A percentile compares a stretch with the other conserved stretches of the same genome.
These are phyloP conservation scores for Leccinum laetum DNA, from an alignment of 1,284 basidiomycete species.

Conservation along the genomic window DNA sequence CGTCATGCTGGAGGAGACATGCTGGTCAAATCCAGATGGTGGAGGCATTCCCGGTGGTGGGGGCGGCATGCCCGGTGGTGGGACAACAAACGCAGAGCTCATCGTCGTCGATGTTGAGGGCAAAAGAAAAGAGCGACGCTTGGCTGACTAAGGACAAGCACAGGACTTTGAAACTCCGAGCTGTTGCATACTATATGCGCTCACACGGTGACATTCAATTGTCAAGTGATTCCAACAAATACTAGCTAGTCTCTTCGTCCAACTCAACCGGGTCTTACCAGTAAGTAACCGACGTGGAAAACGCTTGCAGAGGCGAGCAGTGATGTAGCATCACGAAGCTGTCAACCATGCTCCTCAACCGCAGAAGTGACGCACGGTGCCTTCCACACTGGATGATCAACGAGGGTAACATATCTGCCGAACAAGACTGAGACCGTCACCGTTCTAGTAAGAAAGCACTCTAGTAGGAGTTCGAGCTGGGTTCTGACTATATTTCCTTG, in stretches of 20 bases:
- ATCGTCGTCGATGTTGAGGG: constrained; percentile 36
- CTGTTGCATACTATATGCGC: no score
- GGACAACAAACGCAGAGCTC: constrained; percentile 31
- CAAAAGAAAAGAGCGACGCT: constrained; percentile 23
- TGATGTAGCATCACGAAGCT: background rate
- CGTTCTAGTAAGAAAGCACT: background rate
- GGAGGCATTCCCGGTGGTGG: constrained; percentile 63
- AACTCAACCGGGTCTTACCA: background rate
- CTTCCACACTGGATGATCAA: background rate
- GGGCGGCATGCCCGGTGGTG: constrained; percentile 62
- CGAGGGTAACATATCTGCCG: background rate
- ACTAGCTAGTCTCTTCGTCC: no score
- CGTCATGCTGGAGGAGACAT: constrained; percentile 64
- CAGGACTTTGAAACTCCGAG: constrained; percentile 24
- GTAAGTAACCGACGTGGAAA: background rate
- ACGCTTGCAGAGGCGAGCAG: background rate
- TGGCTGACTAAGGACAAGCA: constrained; percentile 25
- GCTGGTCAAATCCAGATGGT: constrained; percentile 44
- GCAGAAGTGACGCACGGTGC: background rate
- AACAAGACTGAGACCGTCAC: background rate
- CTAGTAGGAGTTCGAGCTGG: background rate
- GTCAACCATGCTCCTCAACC: background rate
- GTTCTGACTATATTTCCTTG: background rate
- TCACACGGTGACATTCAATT: background rate
- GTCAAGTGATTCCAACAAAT: background rate